Base-by-base conservation (phyloP, 2,329 filamentous ascomycete species). In the Periconia macrospinosa region DNA sequence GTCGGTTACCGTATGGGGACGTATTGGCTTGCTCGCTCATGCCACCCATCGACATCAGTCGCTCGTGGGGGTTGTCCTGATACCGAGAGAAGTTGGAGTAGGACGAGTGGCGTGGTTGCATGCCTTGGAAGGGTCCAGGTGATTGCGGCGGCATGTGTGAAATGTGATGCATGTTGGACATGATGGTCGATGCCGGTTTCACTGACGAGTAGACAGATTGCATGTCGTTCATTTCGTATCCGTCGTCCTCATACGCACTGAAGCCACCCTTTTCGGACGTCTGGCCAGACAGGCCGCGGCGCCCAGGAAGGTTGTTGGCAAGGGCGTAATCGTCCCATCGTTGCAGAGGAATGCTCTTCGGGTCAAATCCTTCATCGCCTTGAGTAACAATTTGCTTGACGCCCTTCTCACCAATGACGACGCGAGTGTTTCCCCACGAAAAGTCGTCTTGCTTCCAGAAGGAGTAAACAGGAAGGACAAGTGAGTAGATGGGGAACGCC, bases 371-470 rank as follows among this genome's bases (percentile, higher is more conserved):
- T 71, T 94, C 91, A 55, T 89, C 86, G 51, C 86, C 83, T 2
- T 92, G 86, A 0, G 92, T 92, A 49, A 99, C 83, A n/a, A 97
- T 81, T 70, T 96, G 86, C 79, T 96, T 96, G 71, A 84, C 85
- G 58, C 92, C 93, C 74, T 93, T 91, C 75, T 99, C 94, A 55
- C 92, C 93, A 61, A 97, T 90, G 62, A 99, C 94, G 60, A 99
- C 86, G 84, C 94, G 92, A 1, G 94, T 99, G 78, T 94, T 97
- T 82, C 94, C 94, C 94, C 94, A 99, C 1, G 88, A 88, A 82
- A 99, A 99, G 78, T 99, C 93, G 76, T 99, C 94, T 75, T 97
- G 92, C 77, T 97, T 96, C 94, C 94, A 99, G 87, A 99, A 99
- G 0, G 93, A 96, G 79, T 97, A 99, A 59, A 99, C 79, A 0